A percentile compares a stretch with the other conserved stretches of the same genome.
phyloP scores from a whole-genome alignment of 176 grass and related monocot species.

The Cenchrus purpureus region DNA sequence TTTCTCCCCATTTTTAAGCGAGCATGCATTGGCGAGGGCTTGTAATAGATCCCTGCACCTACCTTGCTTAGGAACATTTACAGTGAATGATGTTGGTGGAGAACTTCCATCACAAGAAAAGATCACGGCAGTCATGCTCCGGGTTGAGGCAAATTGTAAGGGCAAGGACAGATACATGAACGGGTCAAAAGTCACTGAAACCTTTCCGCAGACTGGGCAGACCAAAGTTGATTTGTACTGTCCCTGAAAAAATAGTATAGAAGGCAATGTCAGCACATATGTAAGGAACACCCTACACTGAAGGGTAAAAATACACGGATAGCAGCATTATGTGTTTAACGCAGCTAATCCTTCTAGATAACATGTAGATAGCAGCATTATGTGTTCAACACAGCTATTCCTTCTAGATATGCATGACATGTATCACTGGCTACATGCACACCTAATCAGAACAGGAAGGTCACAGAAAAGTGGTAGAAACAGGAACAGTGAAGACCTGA shows the following conservation, averaged over 20 bases:
- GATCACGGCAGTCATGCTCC: slow-evolving; percentile 72
- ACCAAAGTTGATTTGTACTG: slow-evolving; percentile 99
- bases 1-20: slow-evolving; percentile 80
- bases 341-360: neutral
- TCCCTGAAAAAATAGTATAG: slow-evolving; percentile 60
- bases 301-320: neutral
- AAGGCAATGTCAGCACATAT: neutral
- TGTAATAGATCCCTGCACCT: slow-evolving; percentile 83
- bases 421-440: neutral
- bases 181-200: slow-evolving; percentile 99
- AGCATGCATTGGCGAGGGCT: slow-evolving; percentile 75
- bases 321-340: neutral
- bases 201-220: slow-evolving; percentile 90
- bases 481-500: neutral
- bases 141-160: slow-evolving; percentile 84
- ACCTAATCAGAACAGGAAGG: neutral
- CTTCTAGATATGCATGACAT: slow-evolving; percentile 8
- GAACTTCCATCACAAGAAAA: slow-evolving; percentile 78
- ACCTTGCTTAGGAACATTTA: slow-evolving; percentile 97
- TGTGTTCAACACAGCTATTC: neutral
- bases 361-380: neutral
- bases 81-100: slow-evolving; percentile 74
- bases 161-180: slow-evolving; percentile 99
- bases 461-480: neutral
- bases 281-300: neutral